Evolutionary conservation across 768 basidiomycete species (phyloP).

Genomic region (Naematelia aurantialba): DNA sequence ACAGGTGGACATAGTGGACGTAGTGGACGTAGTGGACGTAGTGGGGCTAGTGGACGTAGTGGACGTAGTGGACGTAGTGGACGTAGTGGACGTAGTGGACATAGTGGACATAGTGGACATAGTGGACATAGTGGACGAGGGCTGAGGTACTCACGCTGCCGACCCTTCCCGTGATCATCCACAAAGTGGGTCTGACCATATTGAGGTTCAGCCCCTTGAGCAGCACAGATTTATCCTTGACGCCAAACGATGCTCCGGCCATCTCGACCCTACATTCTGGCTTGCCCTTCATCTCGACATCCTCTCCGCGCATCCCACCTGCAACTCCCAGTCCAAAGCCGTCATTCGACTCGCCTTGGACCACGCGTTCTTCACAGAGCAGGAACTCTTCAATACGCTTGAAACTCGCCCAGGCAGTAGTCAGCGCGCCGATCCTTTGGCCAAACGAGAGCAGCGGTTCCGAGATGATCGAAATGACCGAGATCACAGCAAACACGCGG

Average conservation of each 20-base stretch:
- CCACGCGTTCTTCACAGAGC: constrained; percentile 5
- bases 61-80: too few relatives aligned
- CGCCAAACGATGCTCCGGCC: constrained; percentile 14
- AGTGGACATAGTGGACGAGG: neutral
- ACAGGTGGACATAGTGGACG: too few relatives aligned
- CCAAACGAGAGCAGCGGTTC: constrained; percentile 21
- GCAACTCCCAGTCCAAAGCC: neutral
- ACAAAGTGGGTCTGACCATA: constrained; percentile 5
- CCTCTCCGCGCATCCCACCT: neutral
- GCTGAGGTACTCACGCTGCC: constrained; percentile 17
- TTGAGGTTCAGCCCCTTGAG: constrained; percentile 9
- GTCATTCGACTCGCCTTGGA: neutral
- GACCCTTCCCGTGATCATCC: constrained; percentile 23
- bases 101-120: too few relatives aligned
- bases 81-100: too few relatives aligned
- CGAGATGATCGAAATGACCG: constrained; percentile 20
- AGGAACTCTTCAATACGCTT: constrained; percentile 21
- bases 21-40: too few relatives aligned
- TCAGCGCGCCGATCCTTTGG: constrained; percentile 7
- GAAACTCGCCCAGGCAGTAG: constrained; percentile 18
- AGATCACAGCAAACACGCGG: constrained; percentile 19
- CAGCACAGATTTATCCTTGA: constrained; percentile 2
- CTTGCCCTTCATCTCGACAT: neutral
- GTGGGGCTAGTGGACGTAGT: too few relatives aligned
- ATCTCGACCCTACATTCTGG: constrained; percentile 1